Evolutionary conservation across 257 asterid genomes (phyloP), one percentile per base, ranked within the genome.

Genomic region (Jacaranda copaia): DNA sequence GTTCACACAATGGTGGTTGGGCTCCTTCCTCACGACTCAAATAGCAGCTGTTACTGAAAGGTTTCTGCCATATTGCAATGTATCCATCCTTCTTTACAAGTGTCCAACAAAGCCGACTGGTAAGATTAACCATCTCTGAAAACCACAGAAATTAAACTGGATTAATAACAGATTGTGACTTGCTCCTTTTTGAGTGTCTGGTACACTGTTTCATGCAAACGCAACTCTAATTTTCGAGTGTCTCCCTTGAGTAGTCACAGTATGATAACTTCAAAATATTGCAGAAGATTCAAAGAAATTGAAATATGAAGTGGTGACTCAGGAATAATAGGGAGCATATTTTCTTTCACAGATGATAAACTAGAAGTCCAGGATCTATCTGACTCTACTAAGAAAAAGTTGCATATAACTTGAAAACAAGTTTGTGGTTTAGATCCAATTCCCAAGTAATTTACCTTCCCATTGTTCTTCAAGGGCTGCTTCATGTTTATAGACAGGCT

Each of bases 401-500:
- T 38, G 67, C 25, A 39, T 36, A 8, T 20, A 15, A 63, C 53
- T 52, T 38, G 46, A 70, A 20, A 57, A 18, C 8, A 20, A 3
- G 25, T 6, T 1, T 19, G 36, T 67, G 64, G 32, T 52, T 38
- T 8, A 20, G 12, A 63, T 81, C 64, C 32, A 73, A 56, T 64
- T 76, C 56, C 45, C 32, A n/a, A 73, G 70, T 12, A 62, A 57
- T 36, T 84, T 83, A 93, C 99, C 99, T 87, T 91, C 91, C 98
- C 98, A 95, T 81, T 95, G 99, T 81, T 83, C 85, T 87, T 91
- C 97, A 43, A 95, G 92, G 74, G 49, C 82, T 35, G 94, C 72
- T 83, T 92, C 99, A 79, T 95, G 98, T 79, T 95, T 93, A 82
- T 95, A 93, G 72, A 95, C 97, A 61, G 99, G 98, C 82, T 95